A percentile compares a stretch with the other conserved stretches of the same genome.
Conservation (phyloP, 305 asterid species). For the Fraxinus paxiana region DNA sequence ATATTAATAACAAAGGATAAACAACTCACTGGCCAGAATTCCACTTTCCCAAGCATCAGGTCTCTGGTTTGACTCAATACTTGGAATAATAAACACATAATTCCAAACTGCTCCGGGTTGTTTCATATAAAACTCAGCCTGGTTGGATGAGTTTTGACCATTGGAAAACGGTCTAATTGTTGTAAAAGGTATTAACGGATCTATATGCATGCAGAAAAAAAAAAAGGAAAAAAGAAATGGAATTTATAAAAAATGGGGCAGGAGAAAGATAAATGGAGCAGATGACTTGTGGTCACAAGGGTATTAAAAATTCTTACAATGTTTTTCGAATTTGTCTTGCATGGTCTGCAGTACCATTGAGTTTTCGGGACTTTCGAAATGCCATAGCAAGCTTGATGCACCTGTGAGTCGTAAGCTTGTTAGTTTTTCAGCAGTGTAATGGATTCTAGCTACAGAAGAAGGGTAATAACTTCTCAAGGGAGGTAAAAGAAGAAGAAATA, state of each 20-base stretch:
- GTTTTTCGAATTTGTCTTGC: constrained; percentile 27
- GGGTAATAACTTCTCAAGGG: background rate
- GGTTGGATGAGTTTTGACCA: background rate
- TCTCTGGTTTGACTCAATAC: background rate
- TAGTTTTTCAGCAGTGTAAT: constrained; percentile 15
- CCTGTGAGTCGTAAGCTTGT: constrained; percentile 22
- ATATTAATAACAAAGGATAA: background rate
- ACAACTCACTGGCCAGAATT: background rate
- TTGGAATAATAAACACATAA: background rate
- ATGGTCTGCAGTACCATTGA: constrained; percentile 36
- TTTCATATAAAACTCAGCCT: background rate
- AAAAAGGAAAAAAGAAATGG: background rate
- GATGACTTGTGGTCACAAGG: background rate
- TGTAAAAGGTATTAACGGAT: background rate
- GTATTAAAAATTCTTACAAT: constrained; percentile 19
- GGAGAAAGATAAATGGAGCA: background rate
- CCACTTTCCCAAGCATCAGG: background rate
- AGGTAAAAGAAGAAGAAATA: constrained; percentile 4
- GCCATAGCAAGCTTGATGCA: constrained; percentile 36
- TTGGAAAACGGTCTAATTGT: background rate
- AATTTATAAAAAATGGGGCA: background rate
- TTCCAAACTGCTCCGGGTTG: background rate
- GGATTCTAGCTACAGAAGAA: constrained; percentile 11
- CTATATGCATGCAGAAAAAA: background rate
- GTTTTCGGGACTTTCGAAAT: constrained; percentile 24